These are phyloP conservation scores for Urtica urens DNA, from an alignment of 306 rosid species.

Conservation along the genomic window DNA sequence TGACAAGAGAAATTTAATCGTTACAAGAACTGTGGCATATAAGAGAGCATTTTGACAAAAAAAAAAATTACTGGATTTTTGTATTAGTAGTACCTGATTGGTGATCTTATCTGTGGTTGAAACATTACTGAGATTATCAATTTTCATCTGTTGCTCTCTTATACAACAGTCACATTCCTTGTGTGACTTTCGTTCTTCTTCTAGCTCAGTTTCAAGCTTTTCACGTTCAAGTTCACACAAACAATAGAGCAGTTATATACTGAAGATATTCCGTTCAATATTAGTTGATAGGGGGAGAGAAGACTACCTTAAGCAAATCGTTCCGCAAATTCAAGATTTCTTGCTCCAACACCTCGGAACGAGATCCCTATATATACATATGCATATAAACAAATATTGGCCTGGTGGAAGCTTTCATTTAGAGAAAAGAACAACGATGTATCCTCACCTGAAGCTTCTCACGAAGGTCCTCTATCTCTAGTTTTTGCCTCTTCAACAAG, in stretches of 20 bases:
- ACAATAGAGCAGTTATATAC: neutral
- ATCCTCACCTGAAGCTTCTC: slow-evolving; percentile 68
- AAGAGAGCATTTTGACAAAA: neutral
- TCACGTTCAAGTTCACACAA: slow-evolving; percentile 82
- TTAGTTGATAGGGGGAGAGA: slow-evolving; percentile 4
- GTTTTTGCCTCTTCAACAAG: slow-evolving; percentile 78
- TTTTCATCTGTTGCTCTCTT: slow-evolving; percentile 51
- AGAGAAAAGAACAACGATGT: slow-evolving; percentile 10
- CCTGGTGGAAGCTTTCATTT: neutral
- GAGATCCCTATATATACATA: slow-evolving; percentile 82
- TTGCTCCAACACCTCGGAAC: slow-evolving; percentile 83
- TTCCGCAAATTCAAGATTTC: slow-evolving; percentile 77
- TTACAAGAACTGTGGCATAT: neutral
- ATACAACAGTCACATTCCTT: slow-evolving; percentile 48
- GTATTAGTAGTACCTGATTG: slow-evolving; percentile 43
- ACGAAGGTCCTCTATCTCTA: slow-evolving; percentile 86
- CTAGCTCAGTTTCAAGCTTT: slow-evolving; percentile 67
- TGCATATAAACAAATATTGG: slow-evolving; percentile 12
- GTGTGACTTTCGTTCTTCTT: slow-evolving; percentile 72
- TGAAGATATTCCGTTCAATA: neutral
- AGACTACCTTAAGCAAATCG: slow-evolving; percentile 72
- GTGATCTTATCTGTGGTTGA: slow-evolving; percentile 36
- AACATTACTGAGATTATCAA: slow-evolving; percentile 37
- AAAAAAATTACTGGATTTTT: neutral
- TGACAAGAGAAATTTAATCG: neutral